Conservation (phyloP, 1,139 yeast species). For the Yamadazyma pseudoaaseri region DNA sequence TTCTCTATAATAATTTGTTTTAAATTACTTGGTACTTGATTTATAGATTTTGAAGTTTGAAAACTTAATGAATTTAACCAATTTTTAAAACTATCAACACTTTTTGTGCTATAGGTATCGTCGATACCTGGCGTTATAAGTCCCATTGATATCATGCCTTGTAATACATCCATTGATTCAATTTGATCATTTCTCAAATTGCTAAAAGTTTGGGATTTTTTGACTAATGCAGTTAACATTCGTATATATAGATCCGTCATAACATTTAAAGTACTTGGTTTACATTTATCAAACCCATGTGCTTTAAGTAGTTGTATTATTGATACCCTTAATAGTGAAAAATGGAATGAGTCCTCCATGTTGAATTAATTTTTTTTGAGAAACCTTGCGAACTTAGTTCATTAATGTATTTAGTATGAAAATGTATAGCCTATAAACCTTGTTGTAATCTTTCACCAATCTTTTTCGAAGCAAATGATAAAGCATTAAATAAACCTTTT, state of each 20-base stretch:
- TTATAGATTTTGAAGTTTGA: constrained; percentile 24
- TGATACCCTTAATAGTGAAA: constrained; percentile 59
- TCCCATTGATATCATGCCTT: constrained; percentile 57
- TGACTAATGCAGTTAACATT: constrained; percentile 47
- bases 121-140: constrained; percentile 26
- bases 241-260: constrained; percentile 63
- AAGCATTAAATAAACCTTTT: constrained; percentile 84
- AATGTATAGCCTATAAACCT: constrained; percentile 39
- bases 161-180: constrained; percentile 56
- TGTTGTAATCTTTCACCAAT: constrained; percentile 86
- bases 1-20: constrained; percentile 39
- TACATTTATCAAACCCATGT: constrained; percentile 70
- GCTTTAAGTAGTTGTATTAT: constrained; percentile 67
- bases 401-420: not conserved
- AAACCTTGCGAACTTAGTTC: not conserved
- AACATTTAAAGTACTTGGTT: constrained; percentile 59
- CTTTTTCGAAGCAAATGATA: constrained; percentile 85
- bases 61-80: constrained; percentile 37
- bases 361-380: not conserved
- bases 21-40: constrained; percentile 31
- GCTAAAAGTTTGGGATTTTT: constrained; percentile 33
- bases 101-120: constrained; percentile 34
- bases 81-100: constrained; percentile 34
- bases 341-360: constrained; percentile 48
- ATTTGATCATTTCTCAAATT: constrained; percentile 19